These are phyloP conservation scores for Phytophthora sp. DNA, from an alignment of 352 stramenopile genomes.

Conservation along the genomic window DNA sequence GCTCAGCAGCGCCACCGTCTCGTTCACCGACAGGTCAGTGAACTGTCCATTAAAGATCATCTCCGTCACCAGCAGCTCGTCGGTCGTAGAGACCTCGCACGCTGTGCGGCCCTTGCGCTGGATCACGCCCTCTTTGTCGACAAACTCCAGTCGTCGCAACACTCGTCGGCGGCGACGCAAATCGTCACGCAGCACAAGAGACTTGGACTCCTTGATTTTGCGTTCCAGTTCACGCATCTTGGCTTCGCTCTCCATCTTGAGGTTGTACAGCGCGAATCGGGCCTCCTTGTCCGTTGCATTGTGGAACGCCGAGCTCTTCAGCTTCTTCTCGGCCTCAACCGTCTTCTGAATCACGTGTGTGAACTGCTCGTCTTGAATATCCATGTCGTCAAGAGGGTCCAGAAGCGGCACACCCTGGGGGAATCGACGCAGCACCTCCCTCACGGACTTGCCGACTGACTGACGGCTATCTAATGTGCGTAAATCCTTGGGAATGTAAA, in stretches of 20 bases:
- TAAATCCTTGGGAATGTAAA: conserved; percentile 88
- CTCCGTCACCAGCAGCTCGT: conserved; percentile 98
- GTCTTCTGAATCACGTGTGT: conserved; percentile 89
- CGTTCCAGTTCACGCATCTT: conserved; percentile 93
- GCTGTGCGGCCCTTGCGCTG: conserved; percentile 98
- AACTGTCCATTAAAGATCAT: conserved; percentile 99
- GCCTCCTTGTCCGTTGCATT: conserved; percentile 73
- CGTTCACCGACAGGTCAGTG: conserved; percentile 97
- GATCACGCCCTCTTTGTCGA: conserved; percentile 96
- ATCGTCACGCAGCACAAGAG: conserved; percentile 96
- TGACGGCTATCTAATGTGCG: conserved; percentile 76
- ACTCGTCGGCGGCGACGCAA: conserved; percentile 96
- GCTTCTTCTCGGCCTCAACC: conserved; percentile 70
- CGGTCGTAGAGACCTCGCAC: conserved; percentile 98
- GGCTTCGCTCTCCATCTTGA: conserved; percentile 92
- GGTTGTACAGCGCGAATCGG: conserved; percentile 89
- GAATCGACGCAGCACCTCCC: conserved; percentile 78
- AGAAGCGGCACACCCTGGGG: conserved; percentile 90
- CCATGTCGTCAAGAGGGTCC: conserved; percentile 95
- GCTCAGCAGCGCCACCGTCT: conserved; percentile 95
- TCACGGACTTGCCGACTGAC: conserved; percentile 78
- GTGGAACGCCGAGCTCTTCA: conserved; percentile 76
- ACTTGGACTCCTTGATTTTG: conserved; percentile 95
- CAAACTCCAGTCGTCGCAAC: conserved; percentile 96
- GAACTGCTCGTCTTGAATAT: conserved; percentile 93